phyloP scores from a whole-genome alignment of 1,284 basidiomycete genomes.

The Tilletiopsis washingtonensis region DNA sequence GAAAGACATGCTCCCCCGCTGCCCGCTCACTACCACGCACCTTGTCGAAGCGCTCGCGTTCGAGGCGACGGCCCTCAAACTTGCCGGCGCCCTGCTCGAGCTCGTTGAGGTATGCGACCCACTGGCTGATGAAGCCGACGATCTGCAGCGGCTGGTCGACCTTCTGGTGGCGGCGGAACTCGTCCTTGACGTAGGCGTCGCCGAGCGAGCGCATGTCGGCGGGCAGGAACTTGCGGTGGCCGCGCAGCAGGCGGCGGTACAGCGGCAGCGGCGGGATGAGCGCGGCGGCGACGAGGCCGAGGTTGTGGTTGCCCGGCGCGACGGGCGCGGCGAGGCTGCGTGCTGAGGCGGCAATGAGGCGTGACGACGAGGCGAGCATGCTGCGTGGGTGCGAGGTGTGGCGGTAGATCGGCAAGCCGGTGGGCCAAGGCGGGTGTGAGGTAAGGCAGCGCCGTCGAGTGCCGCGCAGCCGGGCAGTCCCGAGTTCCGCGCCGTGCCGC shows the following conservation, averaged over 20 bases:
- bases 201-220: constrained; percentile 46
- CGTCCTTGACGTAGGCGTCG: constrained; percentile 46
- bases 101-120: constrained; percentile 46
- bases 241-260: constrained; percentile 40
- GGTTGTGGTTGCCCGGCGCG: no score
- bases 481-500: no score
- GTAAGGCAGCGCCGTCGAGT: no score
- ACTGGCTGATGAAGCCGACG: constrained; percentile 43
- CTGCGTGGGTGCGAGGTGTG: no score
- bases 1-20: no score
- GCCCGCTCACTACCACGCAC: constrained; percentile 2
- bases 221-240: constrained; percentile 27
- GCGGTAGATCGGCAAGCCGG: no score
- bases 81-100: constrained; percentile 25
- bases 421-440: no score
- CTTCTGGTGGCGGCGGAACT: constrained; percentile 35
- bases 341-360: no score
- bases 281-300: constrained; percentile 13
- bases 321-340: no score
- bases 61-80: neutral
- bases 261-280: constrained; percentile 42
- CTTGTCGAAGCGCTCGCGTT: constrained; percentile 7
- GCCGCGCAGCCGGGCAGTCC: no score
- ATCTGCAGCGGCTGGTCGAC: constrained; percentile 45
- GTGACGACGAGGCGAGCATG: no score